Conservation (phyloP, 2,329 filamentous ascomycete species). For the Aspergillus cejpii region DNA sequence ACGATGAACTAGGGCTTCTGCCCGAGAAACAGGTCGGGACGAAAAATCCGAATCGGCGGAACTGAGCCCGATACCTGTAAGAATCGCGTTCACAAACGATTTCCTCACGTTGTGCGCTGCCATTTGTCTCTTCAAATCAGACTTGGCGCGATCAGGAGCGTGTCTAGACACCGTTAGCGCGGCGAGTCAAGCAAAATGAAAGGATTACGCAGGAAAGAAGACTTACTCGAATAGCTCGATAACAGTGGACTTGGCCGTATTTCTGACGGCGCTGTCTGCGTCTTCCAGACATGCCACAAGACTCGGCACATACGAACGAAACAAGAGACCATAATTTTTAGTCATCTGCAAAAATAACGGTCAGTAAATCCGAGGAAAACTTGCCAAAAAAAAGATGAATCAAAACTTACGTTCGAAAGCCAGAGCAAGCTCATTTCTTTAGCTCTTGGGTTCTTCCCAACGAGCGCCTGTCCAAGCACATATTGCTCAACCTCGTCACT, state of each 20-base stretch:
- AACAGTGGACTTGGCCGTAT: constrained; percentile 72
- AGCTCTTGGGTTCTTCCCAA: constrained; percentile 71
- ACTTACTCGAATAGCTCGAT: constrained; percentile 76
- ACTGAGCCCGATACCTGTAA: constrained; percentile 61
- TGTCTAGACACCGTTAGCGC: constrained; percentile 44
- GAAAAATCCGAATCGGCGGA: constrained; percentile 16
- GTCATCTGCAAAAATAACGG: constrained; percentile 57
- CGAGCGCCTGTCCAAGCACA: constrained; percentile 70
- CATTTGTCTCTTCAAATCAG: constrained; percentile 80
- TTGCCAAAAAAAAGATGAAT: constrained; percentile 5
- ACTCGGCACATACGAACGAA: constrained; percentile 72
- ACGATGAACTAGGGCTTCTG: constrained; percentile 22
- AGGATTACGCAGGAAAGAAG: neutral
- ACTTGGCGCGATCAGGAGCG: constrained; percentile 75
- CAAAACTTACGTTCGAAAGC: constrained; percentile 65
- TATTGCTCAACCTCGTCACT: constrained; percentile 70
- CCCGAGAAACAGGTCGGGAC: constrained; percentile 19
- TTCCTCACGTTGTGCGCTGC: constrained; percentile 78
- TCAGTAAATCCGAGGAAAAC: constrained; percentile 7
- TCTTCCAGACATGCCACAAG: constrained; percentile 86
- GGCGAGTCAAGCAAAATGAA: neutral
- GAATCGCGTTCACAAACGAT: constrained; percentile 74
- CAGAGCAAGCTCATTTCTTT: constrained; percentile 82
- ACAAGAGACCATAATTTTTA: constrained; percentile 68
- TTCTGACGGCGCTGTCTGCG: constrained; percentile 78